Base-by-base conservation (phyloP, 345 rosid genomes). In the Schrenkiella parvula region DNA sequence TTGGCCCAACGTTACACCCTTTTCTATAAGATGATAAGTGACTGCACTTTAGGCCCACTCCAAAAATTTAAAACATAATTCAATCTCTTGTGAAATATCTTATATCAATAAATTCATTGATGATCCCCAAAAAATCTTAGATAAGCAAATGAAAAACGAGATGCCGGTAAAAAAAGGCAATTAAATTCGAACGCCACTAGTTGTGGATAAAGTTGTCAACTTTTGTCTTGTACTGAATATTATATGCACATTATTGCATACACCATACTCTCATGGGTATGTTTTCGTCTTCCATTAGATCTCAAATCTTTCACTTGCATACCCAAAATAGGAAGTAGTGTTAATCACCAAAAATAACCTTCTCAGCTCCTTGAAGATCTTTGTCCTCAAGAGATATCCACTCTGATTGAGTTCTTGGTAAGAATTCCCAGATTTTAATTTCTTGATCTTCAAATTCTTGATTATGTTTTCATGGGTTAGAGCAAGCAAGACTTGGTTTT, bases 121-220 rank as follows among this genome's bases (percentile, higher is more conserved):
- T 21, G 64, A 64, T 64, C 77, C 71, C 63, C 0, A 54, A 10
- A 50, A 34, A 54, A 43, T 46, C 65, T 57, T 13, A 18, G 13
- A 55, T 5, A 12, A 66, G 54, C 32, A 74, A 58, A 31, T 39
- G 48, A 54, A 34, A 69, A 46, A 34, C 5, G 41, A 59, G 44
- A 29, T 13, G 50, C 35, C 54, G 68, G 72, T 57, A 43, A 69
- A 53, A 61, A 66, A 25, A 62, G 4, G 26, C 35, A 25, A 44
- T 31, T 58, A 56, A 32, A 67, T 41, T 26, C 39, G 23, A 26
- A 63, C 43, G 65, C 79, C 79, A 76, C 75, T 63, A 46, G 79
- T 63, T 62, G 38, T 46, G 71, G 79, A 69, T 76, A 76, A 69
- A 63, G 71, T 28, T 70, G 47, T 51, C 41, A n/a, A 37, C 65